Conservation (phyloP, 495 filamentous ascomycete genomes). For the Penicillium cinerascens region DNA sequence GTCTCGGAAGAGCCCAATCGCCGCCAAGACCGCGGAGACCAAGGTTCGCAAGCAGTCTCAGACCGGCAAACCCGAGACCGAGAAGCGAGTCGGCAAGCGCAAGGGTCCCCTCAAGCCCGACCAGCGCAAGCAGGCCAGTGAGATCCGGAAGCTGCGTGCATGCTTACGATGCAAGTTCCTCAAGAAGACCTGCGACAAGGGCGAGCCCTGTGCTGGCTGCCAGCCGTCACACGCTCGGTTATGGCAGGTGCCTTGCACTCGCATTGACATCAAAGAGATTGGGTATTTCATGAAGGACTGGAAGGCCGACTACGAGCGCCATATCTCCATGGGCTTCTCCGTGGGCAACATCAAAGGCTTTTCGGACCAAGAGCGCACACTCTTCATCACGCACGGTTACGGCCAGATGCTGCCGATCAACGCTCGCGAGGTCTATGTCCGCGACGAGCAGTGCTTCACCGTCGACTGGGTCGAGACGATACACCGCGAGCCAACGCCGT, state of each 20-base stretch:
- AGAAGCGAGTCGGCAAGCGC: slow-evolving; percentile 86
- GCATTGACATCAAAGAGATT: slow-evolving; percentile 96
- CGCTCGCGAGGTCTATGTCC: slow-evolving; percentile 86
- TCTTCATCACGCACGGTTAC: slow-evolving; percentile 87
- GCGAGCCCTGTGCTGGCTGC: slow-evolving; percentile 88
- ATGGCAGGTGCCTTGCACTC: slow-evolving; percentile 93
- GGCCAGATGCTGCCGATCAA: slow-evolving; percentile 82
- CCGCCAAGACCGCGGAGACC: slow-evolving; percentile 73
- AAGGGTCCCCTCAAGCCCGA: slow-evolving; percentile 87
- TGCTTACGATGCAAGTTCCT: slow-evolving; percentile 96
- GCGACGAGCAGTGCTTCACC: slow-evolving; percentile 86
- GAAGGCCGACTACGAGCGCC: slow-evolving; percentile 91
- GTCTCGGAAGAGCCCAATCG: slow-evolving; percentile 68
- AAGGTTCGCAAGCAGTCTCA: slow-evolving; percentile 72
- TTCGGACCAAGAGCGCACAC: slow-evolving; percentile 68
- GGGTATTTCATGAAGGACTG: slow-evolving; percentile 97
- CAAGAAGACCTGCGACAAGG: slow-evolving; percentile 96
- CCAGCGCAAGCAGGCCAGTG: slow-evolving; percentile 88
- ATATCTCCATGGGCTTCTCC: slow-evolving; percentile 79
- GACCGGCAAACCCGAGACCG: slow-evolving; percentile 71
- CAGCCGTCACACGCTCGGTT: slow-evolving; percentile 87
- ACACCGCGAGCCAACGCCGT: slow-evolving; percentile 67
- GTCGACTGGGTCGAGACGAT: slow-evolving; percentile 85
- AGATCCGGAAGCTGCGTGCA: slow-evolving; percentile 87
- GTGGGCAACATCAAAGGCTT: slow-evolving; percentile 93